Conservation (phyloP, 179 eudicot species). For the Sideroxylon spinosum region DNA sequence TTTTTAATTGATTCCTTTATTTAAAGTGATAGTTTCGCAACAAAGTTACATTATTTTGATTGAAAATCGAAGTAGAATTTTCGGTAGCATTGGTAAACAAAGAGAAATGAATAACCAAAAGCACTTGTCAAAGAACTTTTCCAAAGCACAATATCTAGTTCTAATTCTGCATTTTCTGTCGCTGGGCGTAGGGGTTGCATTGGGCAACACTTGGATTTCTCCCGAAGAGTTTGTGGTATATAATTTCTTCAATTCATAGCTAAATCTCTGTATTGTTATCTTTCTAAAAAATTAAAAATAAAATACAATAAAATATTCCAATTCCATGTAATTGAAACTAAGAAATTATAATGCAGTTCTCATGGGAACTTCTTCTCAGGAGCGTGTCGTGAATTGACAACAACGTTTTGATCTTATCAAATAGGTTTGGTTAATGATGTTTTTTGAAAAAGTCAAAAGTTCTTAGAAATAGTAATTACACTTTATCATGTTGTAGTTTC, state of each 20-base stretch:
- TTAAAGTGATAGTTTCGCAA: too few relatives aligned
- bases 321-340: neutral
- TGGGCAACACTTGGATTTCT: slow-evolving; percentile 74
- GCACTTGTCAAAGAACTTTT: too few relatives aligned
- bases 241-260: neutral
- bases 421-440: slow-evolving; percentile 26
- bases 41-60: too few relatives aligned
- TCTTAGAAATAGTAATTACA: too few relatives aligned
- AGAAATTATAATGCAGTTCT: slow-evolving; percentile 30
- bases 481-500: too few relatives aligned
- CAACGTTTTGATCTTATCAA: slow-evolving; percentile 38
- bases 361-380: slow-evolving; percentile 72
- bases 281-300: too few relatives aligned
- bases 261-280: neutral
- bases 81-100: too few relatives aligned
- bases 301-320: too few relatives aligned
- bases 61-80: too few relatives aligned
- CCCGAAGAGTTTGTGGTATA: slow-evolving; percentile 66
- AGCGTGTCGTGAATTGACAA: slow-evolving; percentile 54
- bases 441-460: neutral
- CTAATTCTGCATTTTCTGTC: neutral
- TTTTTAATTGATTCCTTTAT: too few relatives aligned
- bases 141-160: too few relatives aligned
- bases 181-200: slow-evolving; percentile 39
- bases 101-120: too few relatives aligned